Base-by-base conservation (phyloP, 2,329 filamentous ascomycete species). In the Alternaria metachromatica region DNA sequence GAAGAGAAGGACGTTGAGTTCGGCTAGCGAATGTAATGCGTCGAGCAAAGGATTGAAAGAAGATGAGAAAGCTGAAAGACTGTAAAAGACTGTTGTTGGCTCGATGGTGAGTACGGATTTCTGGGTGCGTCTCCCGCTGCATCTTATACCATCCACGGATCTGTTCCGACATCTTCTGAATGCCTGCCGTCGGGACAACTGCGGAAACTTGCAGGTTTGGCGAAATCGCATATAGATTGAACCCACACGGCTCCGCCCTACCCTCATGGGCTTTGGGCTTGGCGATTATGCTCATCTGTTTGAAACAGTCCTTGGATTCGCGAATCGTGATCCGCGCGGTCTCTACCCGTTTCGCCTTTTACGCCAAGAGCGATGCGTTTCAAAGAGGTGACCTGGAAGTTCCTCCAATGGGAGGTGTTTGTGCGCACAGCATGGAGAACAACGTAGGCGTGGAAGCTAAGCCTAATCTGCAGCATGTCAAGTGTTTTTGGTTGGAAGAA, bases 11-110 rank as follows among this genome's bases (percentile, higher is more conserved):
- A 57, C 53, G 15, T 56, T 55, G 50, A 33, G 55, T 62, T 67
- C 62, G 59, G 49, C 58, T 63, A 70, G 63, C 69, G 70, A 71
- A 69, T 55, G 64, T 55, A 58, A 45, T 70, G 69, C 70, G 65
- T 71, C 69, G 65, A 71, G 70, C 67, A 72, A 64, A 55, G 46
- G 62, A 64, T 56, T 44, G 55, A 59, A 62, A 65, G 58, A 28
- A 65, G 37, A 33, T 23, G 33, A 50, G 62, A 64, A 25, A 58
- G 28, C 30, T 48, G 61, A 51, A 55, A 57, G 62, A 62, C 26
- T 50, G 55, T 50, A 50, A 64, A 65, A 46, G 48, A 70, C 60
- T 60, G 58, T 63, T 62, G 65, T 56, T 70, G 68, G 64, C 64
- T 72, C 63, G 60, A 58, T 62, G 63, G 58, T 55, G 66, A 72